Evolutionary conservation across 2,329 filamentous ascomycete species (phyloP).

Genomic region (Coniochaeta sp.): DNA sequence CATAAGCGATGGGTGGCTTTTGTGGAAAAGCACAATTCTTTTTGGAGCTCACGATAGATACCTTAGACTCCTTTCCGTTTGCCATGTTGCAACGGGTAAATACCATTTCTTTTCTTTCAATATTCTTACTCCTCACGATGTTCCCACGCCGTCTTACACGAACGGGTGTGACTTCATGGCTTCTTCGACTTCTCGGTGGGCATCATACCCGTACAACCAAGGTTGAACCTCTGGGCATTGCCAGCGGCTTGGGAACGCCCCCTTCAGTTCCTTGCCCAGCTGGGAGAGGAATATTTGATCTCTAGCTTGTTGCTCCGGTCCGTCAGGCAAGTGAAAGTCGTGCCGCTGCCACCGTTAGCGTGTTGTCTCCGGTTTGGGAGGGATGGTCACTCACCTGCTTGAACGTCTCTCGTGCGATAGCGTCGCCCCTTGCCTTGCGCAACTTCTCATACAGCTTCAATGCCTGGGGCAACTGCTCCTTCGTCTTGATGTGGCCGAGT

Average conservation of each 20-base stretch:
- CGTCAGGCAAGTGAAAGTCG: conserved; percentile 45
- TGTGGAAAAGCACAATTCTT: not conserved
- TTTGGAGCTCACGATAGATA: not conserved
- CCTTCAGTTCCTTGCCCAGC: conserved; percentile 39
- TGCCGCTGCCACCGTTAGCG: conserved; percentile 29
- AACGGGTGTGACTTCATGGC: conserved; percentile 16
- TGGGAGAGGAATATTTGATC: conserved; percentile 51
- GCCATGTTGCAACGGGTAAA: not conserved
- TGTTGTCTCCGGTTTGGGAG: too few species aligned
- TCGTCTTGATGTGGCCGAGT: conserved; percentile 40
- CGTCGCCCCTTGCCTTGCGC: conserved; percentile 39
- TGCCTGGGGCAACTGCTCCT: conserved; percentile 37
- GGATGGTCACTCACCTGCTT: conserved; percentile 17
- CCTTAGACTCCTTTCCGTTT: not conserved
- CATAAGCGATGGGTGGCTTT: conserved; percentile 4
- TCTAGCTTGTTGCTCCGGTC: conserved; percentile 48
- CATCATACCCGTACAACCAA: conserved; percentile 61
- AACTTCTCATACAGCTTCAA: conserved; percentile 37
- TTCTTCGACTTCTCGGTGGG: conserved; percentile 43
- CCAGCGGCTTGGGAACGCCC: conserved; percentile 55
- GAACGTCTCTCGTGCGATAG: conserved; percentile 57
- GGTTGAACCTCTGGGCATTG: conserved; percentile 55
- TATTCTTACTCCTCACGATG: not conserved
- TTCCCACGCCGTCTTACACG: not conserved
- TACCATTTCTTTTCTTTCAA: not conserved